Evolutionary conservation across 225 moss, liverwort and hornwort species (phyloP), one percentile per base, ranked within the genome.

Genomic region (Anthoceros angustus): DNA sequence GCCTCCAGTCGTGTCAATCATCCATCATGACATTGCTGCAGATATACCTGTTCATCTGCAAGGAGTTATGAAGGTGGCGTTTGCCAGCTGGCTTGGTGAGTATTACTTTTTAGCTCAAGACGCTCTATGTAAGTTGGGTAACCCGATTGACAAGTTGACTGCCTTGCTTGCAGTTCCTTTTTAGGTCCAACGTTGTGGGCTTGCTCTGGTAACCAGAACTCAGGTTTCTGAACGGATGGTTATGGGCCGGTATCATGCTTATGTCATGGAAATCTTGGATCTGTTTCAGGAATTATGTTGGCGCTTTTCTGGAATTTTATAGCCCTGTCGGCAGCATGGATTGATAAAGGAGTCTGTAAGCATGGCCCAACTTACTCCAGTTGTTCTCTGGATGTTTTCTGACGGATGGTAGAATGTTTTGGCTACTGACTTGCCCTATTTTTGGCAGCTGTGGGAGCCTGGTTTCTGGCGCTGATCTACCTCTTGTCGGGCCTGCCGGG

Each of bases 41-140:
- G 94, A 95, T 69, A 88, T 95, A 66, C 94, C 94, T 63, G 69
- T 67, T 9, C 94, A 95, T 68, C 74, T 88, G 71, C 94, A 76
- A 77, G 83, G 83, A 67, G 42, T 95, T 62, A 86, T 86, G 77
- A 83, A 82, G 61, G 72, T 80, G 46, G 94, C 90, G 41, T 95
- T 90, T 80, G 80, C 74, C 43, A 95, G 94, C 73, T 95, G 94
- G 94, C 82, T 91, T 62, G 94, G 94, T 90, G 86, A 50, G 68
- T 49, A 1, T 38, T 16, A 15, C 67, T 39, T 14, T 38, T 21
- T 2, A 16, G 11, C 12, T n/a, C n/a, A n/a, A n/a, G n/a, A n/a
- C n/a, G n/a, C n/a, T 2, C 38, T 5, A 12, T 63, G 63, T 25
- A 12, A 15, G 63, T 11, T 12, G 23, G 23, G 23, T 5, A 3